These are phyloP conservation scores for Drosera spatulata DNA, from an alignment of 179 eudicot species.

Conservation along the genomic window DNA sequence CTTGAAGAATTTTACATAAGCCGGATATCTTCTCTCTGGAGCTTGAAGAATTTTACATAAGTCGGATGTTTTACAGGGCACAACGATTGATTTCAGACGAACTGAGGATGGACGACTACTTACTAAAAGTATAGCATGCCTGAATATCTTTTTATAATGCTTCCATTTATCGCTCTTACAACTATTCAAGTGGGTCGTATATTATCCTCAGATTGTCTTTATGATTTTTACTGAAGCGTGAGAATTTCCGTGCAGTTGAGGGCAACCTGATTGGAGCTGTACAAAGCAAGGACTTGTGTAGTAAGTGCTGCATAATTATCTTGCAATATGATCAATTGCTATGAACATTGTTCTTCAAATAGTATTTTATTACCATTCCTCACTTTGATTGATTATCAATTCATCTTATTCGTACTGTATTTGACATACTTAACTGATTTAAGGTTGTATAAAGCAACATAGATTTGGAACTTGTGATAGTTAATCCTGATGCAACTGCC, in stretches of 20 bases:
- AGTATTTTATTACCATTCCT: no score
- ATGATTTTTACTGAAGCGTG: neutral
- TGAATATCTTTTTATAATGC: conserved; percentile 7
- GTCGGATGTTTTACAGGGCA: conserved; percentile 45
- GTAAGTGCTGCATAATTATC: conserved; percentile 36
- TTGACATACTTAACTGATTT: no score
- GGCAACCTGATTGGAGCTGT: conserved; percentile 78
- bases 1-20: no score
- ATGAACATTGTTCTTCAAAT: no score
- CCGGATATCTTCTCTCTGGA: no score
- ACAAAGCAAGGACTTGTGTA: conserved; percentile 78
- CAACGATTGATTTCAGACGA: conserved; percentile 63
- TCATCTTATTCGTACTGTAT: no score
- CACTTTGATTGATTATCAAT: no score
- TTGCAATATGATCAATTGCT: no score
- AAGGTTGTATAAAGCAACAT: no score
- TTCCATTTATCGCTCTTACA: neutral
- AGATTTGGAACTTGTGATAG: no score
- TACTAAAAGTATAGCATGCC: conserved; percentile 57
- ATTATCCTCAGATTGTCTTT: neutral
- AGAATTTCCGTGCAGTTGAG: conserved; percentile 46
- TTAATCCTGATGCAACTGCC: no score
- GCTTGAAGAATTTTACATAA: no score
- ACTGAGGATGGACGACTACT: conserved; percentile 81
- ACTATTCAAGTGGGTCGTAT: neutral